These are phyloP conservation scores for Camellia japonica DNA, from an alignment of 148 eudicot genomes.

Conservation along the genomic window DNA sequence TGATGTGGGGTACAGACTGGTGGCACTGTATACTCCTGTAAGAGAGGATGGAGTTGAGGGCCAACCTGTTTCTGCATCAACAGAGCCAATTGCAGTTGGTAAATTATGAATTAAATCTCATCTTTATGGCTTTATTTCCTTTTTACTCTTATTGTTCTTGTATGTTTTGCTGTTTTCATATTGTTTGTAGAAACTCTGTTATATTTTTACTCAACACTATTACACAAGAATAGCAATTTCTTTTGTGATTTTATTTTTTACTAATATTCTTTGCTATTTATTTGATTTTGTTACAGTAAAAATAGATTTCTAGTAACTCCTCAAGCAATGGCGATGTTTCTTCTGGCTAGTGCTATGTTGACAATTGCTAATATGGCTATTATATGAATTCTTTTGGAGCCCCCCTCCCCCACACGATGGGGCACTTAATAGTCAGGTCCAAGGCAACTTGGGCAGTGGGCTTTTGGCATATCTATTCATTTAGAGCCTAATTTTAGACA, in stretches of 20 bases:
- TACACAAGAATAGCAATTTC: background rate
- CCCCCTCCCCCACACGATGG: no score
- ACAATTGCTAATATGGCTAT: no score
- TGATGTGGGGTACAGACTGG: conserved; percentile 97
- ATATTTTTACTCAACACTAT: background rate
- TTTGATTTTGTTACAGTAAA: background rate
- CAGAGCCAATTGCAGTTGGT: conserved; percentile 95
- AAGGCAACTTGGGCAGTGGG: no score
- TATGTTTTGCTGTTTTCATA: background rate
- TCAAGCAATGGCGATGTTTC: no score
- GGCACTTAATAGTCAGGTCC: no score
- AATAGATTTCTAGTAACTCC: background rate
- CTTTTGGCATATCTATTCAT: no score
- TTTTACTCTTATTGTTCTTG: conserved; percentile 10
- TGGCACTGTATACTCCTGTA: conserved; percentile 84
- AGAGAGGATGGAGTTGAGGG: conserved; percentile 97
- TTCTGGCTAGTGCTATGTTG: no score
- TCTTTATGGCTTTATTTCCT: background rate
- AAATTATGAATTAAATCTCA: conserved; percentile 17
- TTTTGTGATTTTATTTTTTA: background rate
- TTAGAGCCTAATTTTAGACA: no score
- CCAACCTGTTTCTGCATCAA: conserved; percentile 84
- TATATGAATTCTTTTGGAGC: no score
- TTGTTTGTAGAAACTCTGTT: background rate
- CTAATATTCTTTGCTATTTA: background rate